Evolutionary conservation across 352 stramenopile species (phyloP).

Genomic region (Pythium plurisporium): DNA sequence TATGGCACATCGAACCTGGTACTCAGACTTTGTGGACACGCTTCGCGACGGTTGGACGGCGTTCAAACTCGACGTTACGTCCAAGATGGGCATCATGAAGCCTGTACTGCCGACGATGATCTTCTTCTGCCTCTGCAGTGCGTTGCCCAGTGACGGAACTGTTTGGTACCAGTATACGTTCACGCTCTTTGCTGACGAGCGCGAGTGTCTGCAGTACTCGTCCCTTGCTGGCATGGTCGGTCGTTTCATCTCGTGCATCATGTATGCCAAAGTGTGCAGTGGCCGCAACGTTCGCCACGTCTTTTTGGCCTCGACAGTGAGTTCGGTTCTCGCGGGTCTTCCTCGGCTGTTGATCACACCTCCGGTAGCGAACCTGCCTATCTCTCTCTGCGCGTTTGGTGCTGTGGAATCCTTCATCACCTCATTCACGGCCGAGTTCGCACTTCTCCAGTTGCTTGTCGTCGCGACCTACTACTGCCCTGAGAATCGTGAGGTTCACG

Average conservation of each 20-base stretch:
- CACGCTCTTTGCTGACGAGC: constrained; percentile 45
- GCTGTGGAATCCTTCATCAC: constrained; percentile 72
- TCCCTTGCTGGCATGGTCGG: constrained; percentile 61
- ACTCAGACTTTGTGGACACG: constrained; percentile 1
- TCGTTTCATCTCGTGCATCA: constrained; percentile 64
- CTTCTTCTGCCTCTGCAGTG: constrained; percentile 81
- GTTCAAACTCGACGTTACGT: constrained; percentile 44
- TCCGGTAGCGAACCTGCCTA: constrained; percentile 39
- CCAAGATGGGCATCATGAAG: constrained; percentile 43
- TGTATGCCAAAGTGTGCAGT: constrained; percentile 67
- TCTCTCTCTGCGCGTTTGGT: constrained; percentile 67
- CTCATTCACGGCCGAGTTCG: constrained; percentile 73
- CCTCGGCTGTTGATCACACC: constrained; percentile 62
- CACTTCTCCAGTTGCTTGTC: constrained; percentile 74
- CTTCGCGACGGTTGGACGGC: constrained; percentile 20
- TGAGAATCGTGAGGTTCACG: constrained; percentile 43
- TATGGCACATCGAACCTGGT: neutral
- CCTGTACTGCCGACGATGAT: constrained; percentile 66
- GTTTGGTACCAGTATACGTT: constrained; percentile 85
- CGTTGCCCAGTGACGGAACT: constrained; percentile 52
- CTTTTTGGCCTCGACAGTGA: constrained; percentile 73
- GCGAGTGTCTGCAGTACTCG: constrained; percentile 73
- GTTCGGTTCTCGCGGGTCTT: constrained; percentile 53
- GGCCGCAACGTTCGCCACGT: constrained; percentile 63
- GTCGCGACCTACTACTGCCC: constrained; percentile 83